Conservation (phyloP, 352 stramenopile species). For the Blastocystis sp. region DNA sequence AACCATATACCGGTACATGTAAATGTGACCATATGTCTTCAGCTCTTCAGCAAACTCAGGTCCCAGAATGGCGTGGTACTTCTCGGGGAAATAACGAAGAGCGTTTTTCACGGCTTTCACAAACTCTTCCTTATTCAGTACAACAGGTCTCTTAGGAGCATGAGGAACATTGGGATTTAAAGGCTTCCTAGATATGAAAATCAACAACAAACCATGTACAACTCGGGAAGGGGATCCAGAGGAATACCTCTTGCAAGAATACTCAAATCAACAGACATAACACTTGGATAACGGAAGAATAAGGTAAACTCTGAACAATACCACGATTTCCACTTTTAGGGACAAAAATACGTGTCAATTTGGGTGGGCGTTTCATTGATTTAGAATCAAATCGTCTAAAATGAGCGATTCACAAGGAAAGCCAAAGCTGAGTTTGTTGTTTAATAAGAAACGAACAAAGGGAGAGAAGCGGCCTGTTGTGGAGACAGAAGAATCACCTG, state of each 20-base stretch:
- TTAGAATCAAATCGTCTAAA: neutral
- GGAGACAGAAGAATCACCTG: neutral
- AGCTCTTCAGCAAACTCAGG: conserved; percentile 78
- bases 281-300: no score
- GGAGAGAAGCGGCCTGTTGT: neutral
- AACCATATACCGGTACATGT: conserved; percentile 72
- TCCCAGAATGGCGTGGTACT: conserved; percentile 71
- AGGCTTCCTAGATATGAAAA: neutral
- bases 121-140: conserved; percentile 57
- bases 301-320: neutral
- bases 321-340: neutral
- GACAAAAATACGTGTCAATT: neutral
- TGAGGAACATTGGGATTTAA: conserved; percentile 36
- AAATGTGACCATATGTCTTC: conserved; percentile 79
- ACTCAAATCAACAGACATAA: conserved; percentile 37
- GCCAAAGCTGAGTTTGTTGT: neutral
- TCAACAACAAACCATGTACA: conserved; percentile 1
- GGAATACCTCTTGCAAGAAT: conserved; percentile 60
- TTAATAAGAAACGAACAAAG: neutral
- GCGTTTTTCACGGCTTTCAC: conserved; percentile 74
- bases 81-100: conserved; percentile 75
- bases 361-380: neutral
- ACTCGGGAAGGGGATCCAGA: conserved; percentile 40
- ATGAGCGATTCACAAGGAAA: neutral
- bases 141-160: conserved; percentile 50